phyloP scores from a whole-genome alignment of 1,284 basidiomycete genomes.

The Afroboletus lepidellus region DNA sequence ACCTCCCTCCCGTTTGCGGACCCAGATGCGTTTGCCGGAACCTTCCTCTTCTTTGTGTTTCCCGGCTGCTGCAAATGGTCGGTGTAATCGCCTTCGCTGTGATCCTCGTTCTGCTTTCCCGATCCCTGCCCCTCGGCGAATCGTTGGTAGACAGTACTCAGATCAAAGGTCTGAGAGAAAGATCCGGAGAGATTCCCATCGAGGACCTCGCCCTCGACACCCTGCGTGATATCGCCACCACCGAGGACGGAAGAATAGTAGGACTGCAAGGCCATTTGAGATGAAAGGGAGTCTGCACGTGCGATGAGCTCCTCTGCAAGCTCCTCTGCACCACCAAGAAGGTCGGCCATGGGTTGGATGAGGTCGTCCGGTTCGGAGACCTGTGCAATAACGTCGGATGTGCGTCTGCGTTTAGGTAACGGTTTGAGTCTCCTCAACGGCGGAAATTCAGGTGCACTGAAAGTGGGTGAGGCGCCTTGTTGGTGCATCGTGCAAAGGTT shows the following conservation, averaged over 20 bases:
- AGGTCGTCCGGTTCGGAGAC: slow-evolving; percentile 24
- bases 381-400: slow-evolving; percentile 25
- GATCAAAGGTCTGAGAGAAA: slow-evolving; percentile 27
- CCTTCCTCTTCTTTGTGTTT: slow-evolving; percentile 85
- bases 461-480: slow-evolving; percentile 52
- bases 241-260: slow-evolving; percentile 61
- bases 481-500: slow-evolving; percentile 29
- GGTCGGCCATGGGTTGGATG: slow-evolving; percentile 31
- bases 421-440: slow-evolving; percentile 66
- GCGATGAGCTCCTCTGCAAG: slow-evolving; percentile 51
- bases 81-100: slow-evolving; percentile 53
- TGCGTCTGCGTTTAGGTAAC: slow-evolving; percentile 68
- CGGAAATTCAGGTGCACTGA: slow-evolving; percentile 62
- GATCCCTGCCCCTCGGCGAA: slow-evolving; percentile 26
- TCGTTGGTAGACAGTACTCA: slow-evolving; percentile 28
- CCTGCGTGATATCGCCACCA: slow-evolving; percentile 40
- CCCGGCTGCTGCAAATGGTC: slow-evolving; percentile 71
- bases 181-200: slow-evolving; percentile 24
- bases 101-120: slow-evolving; percentile 42
- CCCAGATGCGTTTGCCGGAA: slow-evolving; percentile 53
- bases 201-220: slow-evolving; percentile 11
- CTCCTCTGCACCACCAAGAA: slow-evolving; percentile 38
- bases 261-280: slow-evolving; percentile 55
- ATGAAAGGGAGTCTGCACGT: slow-evolving; percentile 49
- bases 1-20: slow-evolving; percentile 34